Conservation (phyloP, 495 filamentous ascomycete genomes). For the Aspergillus conjunctus region DNA sequence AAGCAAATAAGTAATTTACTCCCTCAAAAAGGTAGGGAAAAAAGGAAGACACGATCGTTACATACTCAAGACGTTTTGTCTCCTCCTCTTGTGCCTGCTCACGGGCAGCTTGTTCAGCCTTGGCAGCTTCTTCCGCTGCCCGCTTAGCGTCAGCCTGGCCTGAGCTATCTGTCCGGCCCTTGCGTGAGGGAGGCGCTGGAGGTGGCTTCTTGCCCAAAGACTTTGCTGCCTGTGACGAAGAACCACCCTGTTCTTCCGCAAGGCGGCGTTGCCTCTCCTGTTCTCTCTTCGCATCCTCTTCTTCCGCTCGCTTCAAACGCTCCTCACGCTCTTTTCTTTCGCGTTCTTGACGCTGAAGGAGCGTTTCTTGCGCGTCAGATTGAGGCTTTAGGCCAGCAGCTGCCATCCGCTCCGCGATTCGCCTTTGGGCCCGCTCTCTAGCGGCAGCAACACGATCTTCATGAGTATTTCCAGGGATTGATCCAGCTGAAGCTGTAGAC, state of each 20-base stretch:
- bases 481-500: slow-evolving; percentile 46
- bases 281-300: slow-evolving; percentile 91
- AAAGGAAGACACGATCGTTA: slow-evolving; percentile 25
- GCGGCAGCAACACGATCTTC: slow-evolving; percentile 95
- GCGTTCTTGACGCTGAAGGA: slow-evolving; percentile 82
- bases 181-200: slow-evolving; percentile 78
- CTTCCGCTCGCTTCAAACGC: slow-evolving; percentile 84
- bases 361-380: slow-evolving; percentile 66
- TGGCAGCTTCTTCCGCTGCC: slow-evolving; percentile 59
- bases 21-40: neutral
- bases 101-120: slow-evolving; percentile 52
- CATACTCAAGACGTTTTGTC: slow-evolving; percentile 82
- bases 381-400: slow-evolving; percentile 87
- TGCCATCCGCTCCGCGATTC: slow-evolving; percentile 96
- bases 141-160: slow-evolving; percentile 56
- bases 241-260: slow-evolving; percentile 74
- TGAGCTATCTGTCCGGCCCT: slow-evolving; percentile 64
- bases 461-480: slow-evolving; percentile 71
- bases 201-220: slow-evolving; percentile 74
- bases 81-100: slow-evolving; percentile 74
- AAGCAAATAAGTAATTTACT: slow-evolving; percentile 34
- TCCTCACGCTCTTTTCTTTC: slow-evolving; percentile 87
- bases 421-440: slow-evolving; percentile 93
- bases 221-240: slow-evolving; percentile 58
- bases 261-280: slow-evolving; percentile 82